Evolutionary conservation across 2,329 filamentous ascomycete genomes (phyloP), one percentile per base, ranked within the genome.

Genomic region (Pseudogymnoascus sp.): DNA sequence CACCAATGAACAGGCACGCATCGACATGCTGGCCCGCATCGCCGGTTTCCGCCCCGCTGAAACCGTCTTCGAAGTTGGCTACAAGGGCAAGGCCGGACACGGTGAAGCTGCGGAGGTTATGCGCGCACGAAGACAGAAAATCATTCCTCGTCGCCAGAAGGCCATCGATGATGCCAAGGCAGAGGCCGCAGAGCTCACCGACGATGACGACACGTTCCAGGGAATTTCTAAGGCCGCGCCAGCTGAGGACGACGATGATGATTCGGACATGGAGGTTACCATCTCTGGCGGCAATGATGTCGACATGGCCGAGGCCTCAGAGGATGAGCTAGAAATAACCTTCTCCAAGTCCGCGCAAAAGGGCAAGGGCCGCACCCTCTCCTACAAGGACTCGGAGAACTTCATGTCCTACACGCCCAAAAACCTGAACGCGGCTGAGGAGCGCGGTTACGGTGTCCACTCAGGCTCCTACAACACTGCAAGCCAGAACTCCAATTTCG

Each of bases 371-470:
- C 83, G 78, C 70, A 84, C 72, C 71, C 84, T 79, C 11, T 83
- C 86, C 53, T 96, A 86, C 82, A 86, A 90, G 72, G 92, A 97
- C 73, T 83, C 87, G 0, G 92, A 97, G 50, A 85, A 94, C 69
- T 99, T 95, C 85, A 97, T 99, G 92, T 90, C 91, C 8, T 99
- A 99, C 80, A 90, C 86, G 1, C 94, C 94, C 0, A 87, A 89
- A 66, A 86, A 86, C 44, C 83, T 84, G 69, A 94, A 93, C 74
- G 81, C 89, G 4, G 90, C 89, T 61, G 93, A 97, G 77, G 92
- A 97, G 73, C 89, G 90, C 62, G 94, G 88, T 11, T 99, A 99
- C 76, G 92, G 92, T 67, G 92, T 99, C 16, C 91, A 95, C 75
- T 90, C 91, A 0, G 91, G 91, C 60, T 85, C 84, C 8, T 77